Evolutionary conservation across 2,329 filamentous ascomycete species (phyloP), one percentile per base, ranked within the genome.

Genomic region (Sporothrix brasiliensis): DNA sequence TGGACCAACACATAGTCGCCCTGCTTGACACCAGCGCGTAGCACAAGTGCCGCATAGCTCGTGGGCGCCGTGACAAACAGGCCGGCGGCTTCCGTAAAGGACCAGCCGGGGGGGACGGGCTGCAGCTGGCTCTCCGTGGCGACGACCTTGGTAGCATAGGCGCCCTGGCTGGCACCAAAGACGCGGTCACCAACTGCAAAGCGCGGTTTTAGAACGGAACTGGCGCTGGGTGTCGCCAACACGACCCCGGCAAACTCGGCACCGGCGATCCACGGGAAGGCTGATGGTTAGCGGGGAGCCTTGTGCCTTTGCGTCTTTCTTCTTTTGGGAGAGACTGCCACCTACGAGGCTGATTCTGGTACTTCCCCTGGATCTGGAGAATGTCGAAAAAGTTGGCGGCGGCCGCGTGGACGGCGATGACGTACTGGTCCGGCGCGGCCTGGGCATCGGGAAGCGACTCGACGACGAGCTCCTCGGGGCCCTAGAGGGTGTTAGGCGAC

Each of bases 331-430:
- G 41, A n/a, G 13, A 24, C 13, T 5, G 5, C 3, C 3, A 73
- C 82, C 41, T 79, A 87, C 85, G 88, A 0, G 93, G 93, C 76
- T 97, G 94, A 78, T 92, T 87, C 78, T 98, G 94, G 81, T 98
- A 98, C 87, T 96, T 97, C 70, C 94, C 94, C 77, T 93, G 91
- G 77, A 97, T 93, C 78, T 98, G 94, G 69, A 98, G 88, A 71
- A 97, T 91, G 79, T 98, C 94, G 83, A 97, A 98, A 86, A 98
- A 98, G 83, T 98, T 98, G 76, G 92, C 92, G 24, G 93, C 94
- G 0, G 91, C 87, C 61, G 94, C 92, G 80, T 93, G 92, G 76
- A 98, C 91, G 77, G 89, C 87, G 78, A 98, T 91, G 73, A 96
- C 85, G 79, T 97, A 98, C 81, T 97, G 88, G 77, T 91, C 83